phyloP scores from a whole-genome alignment of 176 grass and related monocot species.

The Bothriochloa decipiens region DNA sequence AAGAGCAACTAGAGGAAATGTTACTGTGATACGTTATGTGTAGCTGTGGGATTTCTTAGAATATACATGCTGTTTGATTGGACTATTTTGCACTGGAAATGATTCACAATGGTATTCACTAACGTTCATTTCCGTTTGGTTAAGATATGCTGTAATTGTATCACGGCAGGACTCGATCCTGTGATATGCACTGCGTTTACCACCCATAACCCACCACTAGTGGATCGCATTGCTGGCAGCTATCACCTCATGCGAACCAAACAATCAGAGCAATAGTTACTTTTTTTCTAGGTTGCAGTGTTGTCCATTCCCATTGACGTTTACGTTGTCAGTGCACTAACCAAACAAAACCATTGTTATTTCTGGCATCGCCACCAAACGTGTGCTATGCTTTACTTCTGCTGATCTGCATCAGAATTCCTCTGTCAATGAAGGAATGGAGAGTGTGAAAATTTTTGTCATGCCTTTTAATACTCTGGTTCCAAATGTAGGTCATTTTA shows the following conservation, averaged over 20 bases:
- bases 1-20: background rate
- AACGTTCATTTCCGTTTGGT: background rate
- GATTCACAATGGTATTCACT: background rate
- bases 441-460: background rate
- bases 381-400: background rate
- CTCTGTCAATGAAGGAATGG: background rate
- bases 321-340: background rate
- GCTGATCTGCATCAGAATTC: background rate
- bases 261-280: background rate
- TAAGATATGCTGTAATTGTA: background rate
- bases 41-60: background rate
- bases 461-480: background rate
- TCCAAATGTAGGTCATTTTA: background rate
- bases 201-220: background rate
- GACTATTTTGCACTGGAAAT: background rate
- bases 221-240: background rate
- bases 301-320: background rate
- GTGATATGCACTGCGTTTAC: background rate
- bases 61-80: background rate
- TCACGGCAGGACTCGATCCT: background rate
- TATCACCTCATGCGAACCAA: background rate
- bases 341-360: background rate
- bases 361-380: background rate
- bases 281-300: background rate
- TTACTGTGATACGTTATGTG: background rate